Evolutionary conservation across 2,329 filamentous ascomycete species (phyloP), one percentile per base, ranked within the genome.

Genomic region (Fusarium cyanostomum): DNA sequence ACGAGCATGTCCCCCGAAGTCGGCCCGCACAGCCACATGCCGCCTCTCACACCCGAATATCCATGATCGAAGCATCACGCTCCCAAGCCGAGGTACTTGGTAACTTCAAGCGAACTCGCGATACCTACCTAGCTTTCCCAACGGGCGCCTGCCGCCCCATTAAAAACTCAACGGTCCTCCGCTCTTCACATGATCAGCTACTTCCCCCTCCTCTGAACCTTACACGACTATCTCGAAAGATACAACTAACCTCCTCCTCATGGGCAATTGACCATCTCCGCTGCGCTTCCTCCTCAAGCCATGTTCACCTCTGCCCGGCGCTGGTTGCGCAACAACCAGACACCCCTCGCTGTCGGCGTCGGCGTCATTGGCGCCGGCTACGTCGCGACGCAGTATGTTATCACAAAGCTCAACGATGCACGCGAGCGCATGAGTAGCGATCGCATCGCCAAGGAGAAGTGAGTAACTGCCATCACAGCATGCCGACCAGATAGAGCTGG

Each of bases 381-480:
- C 79, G 81, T 97, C 59, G 94, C 91, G 53, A 92, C 92, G 34
- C 93, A 97, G 78, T 99, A 97, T 89, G 87, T 97, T 68, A 78
- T 97, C 73, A 86, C 86, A 72, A 98, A 97, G 84, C 89, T 98
- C 72, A 90, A 90, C 67, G 94, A 98, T 78, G 93, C 94, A 70
- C 89, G 94, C 68, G 93, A 97, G 84, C 93, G 94, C 76, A 96
- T 97, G 92, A 94, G 91, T 78, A 94, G 92, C 77, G 95, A 98
- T 73, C 89, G 93, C 72, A 96, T 97, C 75, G 92, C 94, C 49
- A 94, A 94, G 76, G 95, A 99, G 80, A 99, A 99, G 94, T 97
- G 80, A 70, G 86, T 72, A 43, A 4, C 16, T 27, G 24, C 31
- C 35, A 49, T 18, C 49, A 24, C 59, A 21, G 26, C 30, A 28